Base-by-base conservation (phyloP, 1,284 basidiomycete species). In the Pyrrhoderma noxium region DNA sequence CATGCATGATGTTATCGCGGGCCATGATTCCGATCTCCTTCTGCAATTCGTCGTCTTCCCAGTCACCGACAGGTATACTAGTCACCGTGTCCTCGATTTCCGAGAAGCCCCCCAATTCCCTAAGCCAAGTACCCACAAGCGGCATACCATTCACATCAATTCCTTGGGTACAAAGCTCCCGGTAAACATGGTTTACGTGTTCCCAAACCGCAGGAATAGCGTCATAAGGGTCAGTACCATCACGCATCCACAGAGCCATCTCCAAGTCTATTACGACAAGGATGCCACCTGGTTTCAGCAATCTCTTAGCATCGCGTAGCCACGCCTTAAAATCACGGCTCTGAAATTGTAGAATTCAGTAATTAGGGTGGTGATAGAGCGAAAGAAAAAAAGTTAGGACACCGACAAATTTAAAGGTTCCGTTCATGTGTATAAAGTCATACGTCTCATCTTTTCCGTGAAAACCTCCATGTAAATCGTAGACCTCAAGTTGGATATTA, bases 11-110 rank as follows among this genome's bases (percentile, higher is more conserved):
- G 45, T 55, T 55, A 14, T 55, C 53, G n/a, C 53, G 53, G 5
- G 45, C 53, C 53, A 55, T 55, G 5, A n/a, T 45, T 16, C 53
- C 53, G 22, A 55, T 47, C 49, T 55, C 53, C 49, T 43, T 42
- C 37, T 55, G 53, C 8, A 55, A 40, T 34, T 51, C 53, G 21
- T 55, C 53, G 14, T 49, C 44, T n/a, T 55, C 53, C 53, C 53
- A 55, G 8, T 36, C 39, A 7, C 53, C 53, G 22, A 55, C 35
- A 25, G 53, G 53, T 19, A 51, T 27, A 27, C 49, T 37, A 16
- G 49, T 51, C 34, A 55, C 53, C 13, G 49, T 51, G 45, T 55
- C 49, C 25, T 55, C 49, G 13, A 55, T 35, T 5, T 42, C 49
- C 9, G 46, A 38, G 21, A 55, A 55, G 22, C 53, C 53, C 21